phyloP scores from a whole-genome alignment of 208 protist species.

The Leishmania aethiopica region DNA sequence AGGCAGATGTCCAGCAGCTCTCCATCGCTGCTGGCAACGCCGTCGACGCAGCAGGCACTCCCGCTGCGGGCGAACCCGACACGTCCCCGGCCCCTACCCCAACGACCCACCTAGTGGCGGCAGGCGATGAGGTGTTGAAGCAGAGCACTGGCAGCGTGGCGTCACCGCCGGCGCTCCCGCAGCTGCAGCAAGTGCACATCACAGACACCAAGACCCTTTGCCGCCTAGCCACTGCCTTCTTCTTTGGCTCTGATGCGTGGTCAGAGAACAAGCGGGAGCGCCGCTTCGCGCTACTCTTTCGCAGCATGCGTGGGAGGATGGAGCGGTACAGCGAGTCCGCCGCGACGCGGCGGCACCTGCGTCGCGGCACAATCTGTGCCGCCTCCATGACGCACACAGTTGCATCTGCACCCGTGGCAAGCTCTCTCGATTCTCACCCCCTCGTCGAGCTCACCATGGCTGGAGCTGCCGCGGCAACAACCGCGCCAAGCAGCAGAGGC shows the following conservation, averaged over 20 bases:
- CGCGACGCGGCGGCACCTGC: constrained; percentile 29
- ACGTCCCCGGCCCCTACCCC: not conserved
- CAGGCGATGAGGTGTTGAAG: not conserved
- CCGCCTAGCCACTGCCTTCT: constrained; percentile 68
- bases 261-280: constrained; percentile 26
- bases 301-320: constrained; percentile 32
- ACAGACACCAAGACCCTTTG: constrained; percentile 43
- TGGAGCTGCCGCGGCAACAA: not conserved
- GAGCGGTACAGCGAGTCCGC: constrained; percentile 38
- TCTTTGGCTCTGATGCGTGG: constrained; percentile 66
- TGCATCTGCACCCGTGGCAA: constrained; percentile 5
- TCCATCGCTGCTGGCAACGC: not conserved
- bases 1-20: constrained; percentile 16
- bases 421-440: constrained; percentile 3
- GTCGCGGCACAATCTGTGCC: constrained; percentile 22
- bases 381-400: constrained; percentile 11
- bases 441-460: constrained; percentile 4
- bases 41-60: not conserved
- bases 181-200: constrained; percentile 7
- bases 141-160: not conserved
- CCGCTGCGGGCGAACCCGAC: not conserved
- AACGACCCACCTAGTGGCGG: not conserved
- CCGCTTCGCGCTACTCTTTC: constrained; percentile 37
- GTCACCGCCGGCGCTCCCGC: not conserved
- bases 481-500: constrained; percentile 8